Evolutionary conservation across 495 filamentous ascomycete species (phyloP).

Genomic region (Mycothermus thermophilus): DNA sequence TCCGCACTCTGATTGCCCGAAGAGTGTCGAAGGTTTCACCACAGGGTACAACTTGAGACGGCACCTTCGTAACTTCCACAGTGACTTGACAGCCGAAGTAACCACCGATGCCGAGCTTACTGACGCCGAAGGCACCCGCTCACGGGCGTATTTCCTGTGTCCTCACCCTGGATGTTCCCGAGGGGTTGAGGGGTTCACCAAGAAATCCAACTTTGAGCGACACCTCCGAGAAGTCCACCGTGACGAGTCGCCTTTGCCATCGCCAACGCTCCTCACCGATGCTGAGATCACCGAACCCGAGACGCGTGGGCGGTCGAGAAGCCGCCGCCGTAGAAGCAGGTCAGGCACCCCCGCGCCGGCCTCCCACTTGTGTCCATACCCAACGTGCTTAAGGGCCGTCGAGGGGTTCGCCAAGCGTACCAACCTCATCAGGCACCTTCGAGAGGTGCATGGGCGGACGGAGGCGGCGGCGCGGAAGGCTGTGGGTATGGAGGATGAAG

Average conservation of each 20-base stretch:
- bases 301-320: too few species aligned
- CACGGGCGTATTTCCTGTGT: too few species aligned
- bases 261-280: too few species aligned
- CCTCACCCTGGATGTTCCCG: too few species aligned
- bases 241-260: too few species aligned
- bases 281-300: too few species aligned
- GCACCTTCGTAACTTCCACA: constrained; percentile 2
- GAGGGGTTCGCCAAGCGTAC: constrained; percentile 5
- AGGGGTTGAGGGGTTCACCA: too few species aligned
- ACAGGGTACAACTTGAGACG: neutral
- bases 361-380: constrained; percentile 8
- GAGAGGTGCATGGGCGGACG: constrained; percentile 21
- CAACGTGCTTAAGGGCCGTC: constrained; percentile 9
- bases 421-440: constrained; percentile 17
- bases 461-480: constrained; percentile 1
- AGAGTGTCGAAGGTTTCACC: constrained; percentile 3
- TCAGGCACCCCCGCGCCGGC: constrained; percentile 2
- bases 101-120: neutral
- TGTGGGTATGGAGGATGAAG: constrained; percentile 13
- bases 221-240: too few species aligned
- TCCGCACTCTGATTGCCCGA: constrained; percentile 9
- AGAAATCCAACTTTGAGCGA: too few species aligned
- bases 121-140: neutral
- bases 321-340: too few species aligned
- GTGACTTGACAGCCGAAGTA: neutral